These are phyloP conservation scores for Entophlyctis luteolus DNA, from an alignment of 192 early-diverging fungal species.

Conservation along the genomic window DNA sequence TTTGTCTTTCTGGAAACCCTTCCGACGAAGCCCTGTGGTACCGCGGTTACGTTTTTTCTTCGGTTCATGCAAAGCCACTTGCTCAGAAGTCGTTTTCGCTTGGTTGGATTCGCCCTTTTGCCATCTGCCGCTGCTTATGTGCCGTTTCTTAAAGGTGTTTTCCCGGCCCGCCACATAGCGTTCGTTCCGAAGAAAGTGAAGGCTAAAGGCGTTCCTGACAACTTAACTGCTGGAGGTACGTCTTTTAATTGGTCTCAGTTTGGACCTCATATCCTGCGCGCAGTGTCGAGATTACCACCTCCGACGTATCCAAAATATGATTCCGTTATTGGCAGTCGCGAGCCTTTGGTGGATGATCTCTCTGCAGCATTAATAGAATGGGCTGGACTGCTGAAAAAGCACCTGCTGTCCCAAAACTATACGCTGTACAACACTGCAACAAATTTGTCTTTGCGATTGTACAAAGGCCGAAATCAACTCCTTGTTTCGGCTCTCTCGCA, in stretches of 20 bases:
- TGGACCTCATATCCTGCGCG: too few species aligned
- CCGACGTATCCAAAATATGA: slow-evolving; percentile 19
- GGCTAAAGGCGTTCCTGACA: too few species aligned
- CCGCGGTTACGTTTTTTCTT: slow-evolving; percentile 4
- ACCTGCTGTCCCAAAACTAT: slow-evolving; percentile 56
- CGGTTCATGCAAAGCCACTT: background rate
- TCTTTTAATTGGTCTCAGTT: too few species aligned
- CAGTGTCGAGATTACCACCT: too few species aligned
- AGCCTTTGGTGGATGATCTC: slow-evolving; percentile 67
- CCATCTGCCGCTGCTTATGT: too few species aligned
- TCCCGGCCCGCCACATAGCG: background rate
- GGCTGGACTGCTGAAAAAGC: slow-evolving; percentile 47
- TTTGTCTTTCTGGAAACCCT: background rate
- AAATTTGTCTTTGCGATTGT: slow-evolving; percentile 56
- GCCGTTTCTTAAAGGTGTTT: too few species aligned
- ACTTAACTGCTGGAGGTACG: too few species aligned
- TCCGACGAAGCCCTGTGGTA: background rate
- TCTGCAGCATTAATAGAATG: slow-evolving; percentile 61
- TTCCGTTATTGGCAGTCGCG: slow-evolving; percentile 48
- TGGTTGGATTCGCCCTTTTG: too few species aligned
- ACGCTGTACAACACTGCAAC: slow-evolving; percentile 47
- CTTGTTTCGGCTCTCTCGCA: slow-evolving; percentile 55
- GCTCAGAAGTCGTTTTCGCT: background rate
- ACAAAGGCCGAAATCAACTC: slow-evolving; percentile 57
- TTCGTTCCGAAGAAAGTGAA: too few species aligned